phyloP scores from a whole-genome alignment of 257 asterid species.

The Solanum habrochaites region DNA sequence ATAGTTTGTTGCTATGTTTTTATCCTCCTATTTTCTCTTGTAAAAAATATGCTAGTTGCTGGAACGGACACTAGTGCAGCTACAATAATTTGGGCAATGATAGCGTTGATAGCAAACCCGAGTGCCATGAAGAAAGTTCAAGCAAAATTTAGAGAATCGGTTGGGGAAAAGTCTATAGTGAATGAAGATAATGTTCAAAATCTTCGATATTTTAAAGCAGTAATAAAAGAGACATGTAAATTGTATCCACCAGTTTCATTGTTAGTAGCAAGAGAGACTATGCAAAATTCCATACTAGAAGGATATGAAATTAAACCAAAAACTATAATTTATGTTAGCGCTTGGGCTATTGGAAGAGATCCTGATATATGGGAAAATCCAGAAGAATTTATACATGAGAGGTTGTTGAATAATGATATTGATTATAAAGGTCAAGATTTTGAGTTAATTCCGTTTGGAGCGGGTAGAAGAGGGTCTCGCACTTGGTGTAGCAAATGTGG shows the following conservation, averaged over 20 bases:
- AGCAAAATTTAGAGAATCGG: neutral
- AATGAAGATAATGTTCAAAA: neutral
- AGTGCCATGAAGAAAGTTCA: neutral
- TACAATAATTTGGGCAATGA: neutral
- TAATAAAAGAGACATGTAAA: neutral
- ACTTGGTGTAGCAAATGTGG: neutral
- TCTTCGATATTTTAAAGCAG: neutral
- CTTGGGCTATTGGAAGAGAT: neutral
- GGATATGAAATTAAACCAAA: neutral
- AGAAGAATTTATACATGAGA: neutral
- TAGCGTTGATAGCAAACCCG: neutral
- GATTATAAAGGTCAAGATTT: neutral
- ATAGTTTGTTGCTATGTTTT: neutral
- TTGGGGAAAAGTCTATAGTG: neutral
- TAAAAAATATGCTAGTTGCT: neutral
- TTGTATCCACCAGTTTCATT: neutral
- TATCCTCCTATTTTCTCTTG: neutral
- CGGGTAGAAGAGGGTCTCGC: neutral
- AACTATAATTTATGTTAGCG: neutral
- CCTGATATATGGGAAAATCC: neutral
- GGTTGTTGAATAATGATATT: neutral
- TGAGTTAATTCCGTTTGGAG: neutral
- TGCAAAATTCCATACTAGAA: neutral
- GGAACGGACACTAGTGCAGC: neutral
- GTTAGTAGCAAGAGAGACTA: neutral